Evolutionary conservation across 345 rosid species (phyloP).

Genomic region (Limnanthes douglasii): DNA sequence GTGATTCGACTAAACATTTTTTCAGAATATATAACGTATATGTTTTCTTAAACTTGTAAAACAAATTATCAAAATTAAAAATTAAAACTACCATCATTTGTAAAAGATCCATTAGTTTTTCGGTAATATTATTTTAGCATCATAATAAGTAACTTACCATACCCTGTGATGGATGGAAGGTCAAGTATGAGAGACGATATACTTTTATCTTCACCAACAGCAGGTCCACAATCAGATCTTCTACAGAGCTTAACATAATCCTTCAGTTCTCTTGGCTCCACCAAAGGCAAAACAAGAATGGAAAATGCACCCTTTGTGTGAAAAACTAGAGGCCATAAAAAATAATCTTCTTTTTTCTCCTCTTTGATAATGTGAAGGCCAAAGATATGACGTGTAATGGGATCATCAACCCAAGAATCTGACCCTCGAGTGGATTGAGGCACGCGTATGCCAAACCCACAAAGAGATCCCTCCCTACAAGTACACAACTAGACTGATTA

Average conservation of each 20-base stretch:
- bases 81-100: no score
- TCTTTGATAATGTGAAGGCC: constrained; percentile 32
- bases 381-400: constrained; percentile 65
- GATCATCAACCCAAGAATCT: constrained; percentile 96
- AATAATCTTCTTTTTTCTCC: constrained; percentile 20
- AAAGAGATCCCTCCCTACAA: constrained; percentile 66
- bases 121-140: constrained; percentile 4
- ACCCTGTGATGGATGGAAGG: constrained; percentile 95
- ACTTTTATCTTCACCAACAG: constrained; percentile 46
- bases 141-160: constrained; percentile 34
- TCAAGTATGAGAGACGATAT: constrained; percentile 75
- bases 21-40: no score
- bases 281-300: constrained; percentile 60
- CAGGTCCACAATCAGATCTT: constrained; percentile 73
- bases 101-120: no score
- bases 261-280: constrained; percentile 54
- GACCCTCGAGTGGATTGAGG: constrained; percentile 57
- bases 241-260: constrained; percentile 32
- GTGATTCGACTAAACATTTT: no score
- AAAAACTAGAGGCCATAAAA: constrained; percentile 66
- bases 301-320: constrained; percentile 46
- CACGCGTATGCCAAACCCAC: constrained; percentile 65
- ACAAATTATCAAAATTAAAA: no score
- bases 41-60: no score
- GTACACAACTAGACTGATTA: constrained; percentile 2